Evolutionary conservation across 768 basidiomycete genomes (phyloP), one percentile per base, ranked within the genome.

Genomic region (Leccinum pellstonianum): DNA sequence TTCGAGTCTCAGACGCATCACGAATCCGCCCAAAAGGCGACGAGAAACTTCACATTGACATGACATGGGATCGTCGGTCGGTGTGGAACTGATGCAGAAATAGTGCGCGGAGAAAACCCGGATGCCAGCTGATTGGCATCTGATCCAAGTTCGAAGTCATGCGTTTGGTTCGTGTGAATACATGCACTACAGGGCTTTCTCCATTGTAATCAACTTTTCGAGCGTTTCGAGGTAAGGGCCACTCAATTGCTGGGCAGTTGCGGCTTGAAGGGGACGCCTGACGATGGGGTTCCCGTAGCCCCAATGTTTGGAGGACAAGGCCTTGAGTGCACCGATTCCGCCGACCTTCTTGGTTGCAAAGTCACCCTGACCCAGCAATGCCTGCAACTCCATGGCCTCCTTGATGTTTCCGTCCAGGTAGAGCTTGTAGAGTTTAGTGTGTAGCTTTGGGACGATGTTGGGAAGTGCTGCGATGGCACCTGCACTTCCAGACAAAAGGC

Each of bases 271-370:
- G 1, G 85, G 84, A 5, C 78, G 76, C 46, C 86, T 75, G 46
- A 86, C 83, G 17, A 60, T 56, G 15, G 75, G 65, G 11, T 73
- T 68, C 27, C 89, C 89, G 62, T 90, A 89, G 4, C 81, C 86
- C 71, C 88, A 90, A 61, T 84, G 77, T 66, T 79, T 79, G 31
- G 80, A 71, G n/a, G 88, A 77, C 43, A 88, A 73, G 3, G 83
- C 80, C 72, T 90, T 90, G 66, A 88, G 77, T 4, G 85, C 88
- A 4, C 82, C 81, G 48, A 90, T 85, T 2, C 87, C 87, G 14
- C 88, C 87, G 15, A 87, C 72, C 67, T 83, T 85, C 29, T 80
- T 78, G 23, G 79, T 72, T 15, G 86, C 85, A 81, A 84, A 86
- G 67, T 91, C 88, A 4, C 81, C 84, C 63, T 88, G 87, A 0